Evolutionary conservation across 257 asterid species (phyloP).

Genomic region (Solanum chiquidenum): DNA sequence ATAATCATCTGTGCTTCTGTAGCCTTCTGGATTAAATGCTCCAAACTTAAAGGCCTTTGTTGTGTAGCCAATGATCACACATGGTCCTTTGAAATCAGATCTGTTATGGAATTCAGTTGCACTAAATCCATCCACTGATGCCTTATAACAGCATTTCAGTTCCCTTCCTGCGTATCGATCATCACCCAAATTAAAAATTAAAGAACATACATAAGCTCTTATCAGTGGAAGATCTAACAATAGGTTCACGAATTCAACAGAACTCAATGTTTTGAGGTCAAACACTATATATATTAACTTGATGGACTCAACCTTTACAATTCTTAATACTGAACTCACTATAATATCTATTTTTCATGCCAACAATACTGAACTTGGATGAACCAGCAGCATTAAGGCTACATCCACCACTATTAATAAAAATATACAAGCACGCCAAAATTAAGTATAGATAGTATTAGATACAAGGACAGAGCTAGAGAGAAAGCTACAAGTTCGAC

Average conservation of each 20-base stretch:
- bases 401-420: neutral
- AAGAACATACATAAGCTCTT: neutral
- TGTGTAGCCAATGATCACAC: constrained; percentile 77
- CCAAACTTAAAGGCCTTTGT: constrained; percentile 54
- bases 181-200: neutral
- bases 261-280: neutral
- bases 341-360: neutral
- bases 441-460: neutral
- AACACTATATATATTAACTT: neutral
- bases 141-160: constrained; percentile 80
- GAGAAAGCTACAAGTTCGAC: neutral
- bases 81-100: constrained; percentile 89
- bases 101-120: constrained; percentile 65
- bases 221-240: neutral
- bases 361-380: neutral
- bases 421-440: neutral
- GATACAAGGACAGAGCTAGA: neutral
- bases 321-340: neutral
- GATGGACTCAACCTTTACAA: neutral
- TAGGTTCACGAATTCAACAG: neutral
- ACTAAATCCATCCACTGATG: constrained; percentile 70
- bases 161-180: constrained; percentile 39
- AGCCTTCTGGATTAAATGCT: constrained; percentile 88
- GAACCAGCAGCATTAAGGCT: neutral
- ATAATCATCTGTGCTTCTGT: constrained; percentile 84